These are phyloP conservation scores for Picea sitchensis DNA, from an alignment of 75 land plant species.

Conservation along the genomic window DNA sequence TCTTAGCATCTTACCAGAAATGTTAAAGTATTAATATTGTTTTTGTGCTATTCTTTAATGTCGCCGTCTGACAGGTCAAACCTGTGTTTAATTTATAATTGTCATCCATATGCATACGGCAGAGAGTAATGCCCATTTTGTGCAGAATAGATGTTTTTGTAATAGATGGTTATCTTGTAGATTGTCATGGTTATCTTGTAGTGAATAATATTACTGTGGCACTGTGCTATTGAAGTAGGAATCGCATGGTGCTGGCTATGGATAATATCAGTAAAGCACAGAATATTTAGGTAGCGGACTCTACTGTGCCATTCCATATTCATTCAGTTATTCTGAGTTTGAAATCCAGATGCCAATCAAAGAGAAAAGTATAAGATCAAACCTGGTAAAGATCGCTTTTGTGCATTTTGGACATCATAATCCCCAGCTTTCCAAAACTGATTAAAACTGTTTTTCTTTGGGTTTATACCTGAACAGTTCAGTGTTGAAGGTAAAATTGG, in stretches of 20 bases:
- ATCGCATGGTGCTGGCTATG: neutral
- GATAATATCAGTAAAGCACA: neutral
- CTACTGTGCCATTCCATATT: neutral
- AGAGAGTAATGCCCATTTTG: neutral
- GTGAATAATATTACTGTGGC: neutral
- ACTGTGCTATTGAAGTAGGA: neutral
- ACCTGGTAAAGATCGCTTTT: neutral
- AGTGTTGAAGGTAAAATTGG: neutral
- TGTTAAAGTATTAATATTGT: neutral
- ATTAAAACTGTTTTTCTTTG: neutral
- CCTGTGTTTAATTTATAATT: neutral
- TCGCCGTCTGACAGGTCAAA: neutral
- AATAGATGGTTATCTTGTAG: neutral
- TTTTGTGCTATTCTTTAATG: neutral
- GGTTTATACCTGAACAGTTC: neutral
- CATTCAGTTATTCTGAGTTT: neutral
- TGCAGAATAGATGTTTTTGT: neutral
- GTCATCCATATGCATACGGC: neutral
- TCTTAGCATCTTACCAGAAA: neutral
- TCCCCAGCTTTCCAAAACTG: conserved; percentile 9
- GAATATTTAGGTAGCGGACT: neutral
- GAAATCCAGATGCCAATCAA: neutral
- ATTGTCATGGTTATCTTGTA: neutral
- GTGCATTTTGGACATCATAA: conserved; percentile 1
- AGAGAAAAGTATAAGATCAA: neutral